Base-by-base conservation (phyloP, 805 yeast genomes). In the Metschnikowia similis region DNA sequence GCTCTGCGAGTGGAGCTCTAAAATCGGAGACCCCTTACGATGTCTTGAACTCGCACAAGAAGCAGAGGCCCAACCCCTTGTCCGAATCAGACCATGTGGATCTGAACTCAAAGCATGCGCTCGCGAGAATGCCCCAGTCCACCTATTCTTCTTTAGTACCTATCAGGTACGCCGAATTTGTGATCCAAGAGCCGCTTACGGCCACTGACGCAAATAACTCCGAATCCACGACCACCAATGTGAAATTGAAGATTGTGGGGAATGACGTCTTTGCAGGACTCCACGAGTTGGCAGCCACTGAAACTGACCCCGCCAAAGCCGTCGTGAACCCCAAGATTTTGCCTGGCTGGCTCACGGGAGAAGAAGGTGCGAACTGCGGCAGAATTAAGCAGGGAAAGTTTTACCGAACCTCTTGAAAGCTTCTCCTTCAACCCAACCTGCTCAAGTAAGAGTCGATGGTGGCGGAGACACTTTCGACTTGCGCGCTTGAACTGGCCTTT, bases 271-370 rank as follows among this genome's bases (percentile, higher is more conserved):
- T 83, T 73, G 95, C 82, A 2, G 96, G 96, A 0, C 59, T 88
- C 35, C 89, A 86, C 63, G 84, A 86, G 58, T 69, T 88, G 14
- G 78, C 89, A 28, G 67, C 65, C 1, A 27, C 35, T 11, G 55
- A 65, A 2, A 45, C 51, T 0, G 61, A 62, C 14, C 47, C 57
- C 14, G 52, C 57, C 71, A 70, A 47, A 49, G 67, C 54, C 77
- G 58, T 75, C 0, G 65, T 83, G 1, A 77, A 85, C 56, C 77
- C 86, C 0, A 68, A 74, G n/a, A 69, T 56, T 0, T 66, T 86
- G 13, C 96, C 96, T 0, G 77, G 82, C 30, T 88, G 90, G 91
- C 64, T 88, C 31, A 82, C 91, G 4, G 96, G 95, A 2, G 89
- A 87, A 62, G 84, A 83, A 53, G 85, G 87, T 0, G 57, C 66